Evolutionary conservation across 2,329 filamentous ascomycete genomes (phyloP).

Genomic region (Pyrenophora tritici-repentis): DNA sequence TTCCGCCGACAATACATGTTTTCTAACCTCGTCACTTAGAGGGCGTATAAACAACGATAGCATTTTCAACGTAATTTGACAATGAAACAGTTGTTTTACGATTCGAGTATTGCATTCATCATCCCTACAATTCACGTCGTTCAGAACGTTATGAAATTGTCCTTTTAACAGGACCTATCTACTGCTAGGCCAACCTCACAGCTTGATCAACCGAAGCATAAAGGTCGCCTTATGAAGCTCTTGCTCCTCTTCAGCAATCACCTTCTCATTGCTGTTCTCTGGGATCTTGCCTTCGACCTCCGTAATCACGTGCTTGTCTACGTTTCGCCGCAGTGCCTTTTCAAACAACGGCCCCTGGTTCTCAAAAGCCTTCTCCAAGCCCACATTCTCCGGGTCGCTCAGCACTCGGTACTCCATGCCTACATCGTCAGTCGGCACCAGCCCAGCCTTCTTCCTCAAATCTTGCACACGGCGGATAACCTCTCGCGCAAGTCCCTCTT

Average conservation of each 20-base stretch:
- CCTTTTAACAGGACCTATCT: background rate
- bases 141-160: background rate
- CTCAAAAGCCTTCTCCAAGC: constrained; percentile 71
- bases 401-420: constrained; percentile 91
- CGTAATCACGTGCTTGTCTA: constrained; percentile 70
- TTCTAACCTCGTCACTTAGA: constrained; percentile 8
- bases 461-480: constrained; percentile 92
- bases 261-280: constrained; percentile 55
- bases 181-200: constrained; percentile 51
- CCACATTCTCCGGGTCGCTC: constrained; percentile 76
- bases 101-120: constrained; percentile 12
- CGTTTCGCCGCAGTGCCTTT: constrained; percentile 75
- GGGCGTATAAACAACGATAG: constrained; percentile 43
- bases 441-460: constrained; percentile 88
- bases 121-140: constrained; percentile 18
- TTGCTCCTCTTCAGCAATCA: constrained; percentile 83
- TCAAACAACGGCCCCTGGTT: constrained; percentile 71
- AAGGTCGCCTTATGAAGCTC: constrained; percentile 84
- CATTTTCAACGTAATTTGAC: background rate
- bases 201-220: constrained; percentile 73
- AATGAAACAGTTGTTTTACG: background rate
- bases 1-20: background rate
- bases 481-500: constrained; percentile 88
- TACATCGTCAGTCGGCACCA: constrained; percentile 90
- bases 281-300: constrained; percentile 63